These are phyloP conservation scores for Suhomyces sp. DNA, from an alignment of 805 yeast genomes.

Conservation along the genomic window DNA sequence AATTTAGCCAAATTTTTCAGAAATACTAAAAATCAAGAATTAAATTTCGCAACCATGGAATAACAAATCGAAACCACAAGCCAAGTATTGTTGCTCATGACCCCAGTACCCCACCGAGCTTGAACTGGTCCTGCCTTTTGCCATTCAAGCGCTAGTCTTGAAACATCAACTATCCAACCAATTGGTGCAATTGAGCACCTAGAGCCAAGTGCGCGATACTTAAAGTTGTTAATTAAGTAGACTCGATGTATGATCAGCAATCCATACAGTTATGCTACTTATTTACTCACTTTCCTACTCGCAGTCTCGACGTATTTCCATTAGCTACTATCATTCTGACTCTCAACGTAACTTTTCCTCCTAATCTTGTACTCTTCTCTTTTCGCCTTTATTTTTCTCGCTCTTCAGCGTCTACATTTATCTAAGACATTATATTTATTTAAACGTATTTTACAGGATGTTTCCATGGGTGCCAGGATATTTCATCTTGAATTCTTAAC, in stretches of 20 bases:
- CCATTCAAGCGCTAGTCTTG: background rate
- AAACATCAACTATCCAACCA: no score
- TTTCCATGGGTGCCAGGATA: background rate
- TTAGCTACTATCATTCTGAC: no score
- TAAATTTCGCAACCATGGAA: background rate
- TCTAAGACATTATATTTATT: background rate
- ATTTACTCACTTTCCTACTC: background rate
- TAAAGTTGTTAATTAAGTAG: background rate
- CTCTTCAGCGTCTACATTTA: background rate
- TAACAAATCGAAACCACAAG: background rate
- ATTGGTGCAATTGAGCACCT: background rate
- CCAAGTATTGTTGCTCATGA: no score
- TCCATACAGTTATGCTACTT: background rate
- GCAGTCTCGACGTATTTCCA: no score
- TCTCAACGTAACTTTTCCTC: no score
- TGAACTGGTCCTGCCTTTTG: no score
- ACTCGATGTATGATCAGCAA: background rate
- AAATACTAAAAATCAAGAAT: no score
- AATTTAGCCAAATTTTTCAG: background rate
- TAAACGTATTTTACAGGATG: conserved; percentile 3
- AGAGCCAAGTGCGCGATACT: background rate
- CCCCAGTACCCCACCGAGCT: no score
- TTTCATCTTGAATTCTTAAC: background rate
- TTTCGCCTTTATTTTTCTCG: no score
- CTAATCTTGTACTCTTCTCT: background rate